Percentiles rank a stretch among this genome's conserved stretches.
Evolutionary conservation across 192 early-diverging fungal species (phyloP).

Genomic region (Coemansia sp.): DNA sequence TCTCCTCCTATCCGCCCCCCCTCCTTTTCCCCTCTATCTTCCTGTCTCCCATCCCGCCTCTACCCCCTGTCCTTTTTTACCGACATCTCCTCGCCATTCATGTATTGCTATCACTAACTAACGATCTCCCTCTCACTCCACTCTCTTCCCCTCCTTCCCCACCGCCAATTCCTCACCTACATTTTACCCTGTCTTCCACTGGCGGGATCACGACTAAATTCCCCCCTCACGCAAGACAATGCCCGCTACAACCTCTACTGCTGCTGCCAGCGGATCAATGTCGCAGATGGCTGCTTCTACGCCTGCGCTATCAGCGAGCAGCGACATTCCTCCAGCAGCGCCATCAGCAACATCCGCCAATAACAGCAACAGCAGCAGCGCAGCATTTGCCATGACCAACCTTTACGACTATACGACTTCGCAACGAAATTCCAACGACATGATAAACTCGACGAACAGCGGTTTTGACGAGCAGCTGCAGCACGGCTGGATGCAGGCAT

Average conservation of each 20-base stretch:
- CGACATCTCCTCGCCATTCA: constrained; percentile 1
- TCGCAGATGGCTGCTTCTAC: not conserved
- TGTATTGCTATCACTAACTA: constrained; percentile 13
- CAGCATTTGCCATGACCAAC: not conserved
- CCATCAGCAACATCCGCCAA: not conserved
- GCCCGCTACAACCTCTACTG: not conserved
- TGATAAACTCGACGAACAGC: not conserved
- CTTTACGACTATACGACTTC: not conserved
- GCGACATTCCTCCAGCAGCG: not conserved
- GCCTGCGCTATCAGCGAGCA: not conserved
- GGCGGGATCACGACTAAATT: not conserved
- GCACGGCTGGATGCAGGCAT: constrained; percentile 34
- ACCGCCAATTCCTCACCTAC: not conserved
- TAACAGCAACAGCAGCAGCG: not conserved
- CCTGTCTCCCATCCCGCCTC: not conserved
- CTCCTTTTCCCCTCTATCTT: constrained; percentile 2
- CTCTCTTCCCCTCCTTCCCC: not conserved
- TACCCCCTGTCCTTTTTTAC: not conserved
- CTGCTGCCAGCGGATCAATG: not conserved
- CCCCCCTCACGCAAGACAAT: not conserved
- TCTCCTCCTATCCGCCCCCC: not conserved
- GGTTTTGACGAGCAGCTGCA: constrained; percentile 9
- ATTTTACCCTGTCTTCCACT: not conserved
- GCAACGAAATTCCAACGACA: not conserved
- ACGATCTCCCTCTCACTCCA: not conserved